phyloP scores from a whole-genome alignment of 192 early-diverging fungal species.

The Coemansia sp. region DNA sequence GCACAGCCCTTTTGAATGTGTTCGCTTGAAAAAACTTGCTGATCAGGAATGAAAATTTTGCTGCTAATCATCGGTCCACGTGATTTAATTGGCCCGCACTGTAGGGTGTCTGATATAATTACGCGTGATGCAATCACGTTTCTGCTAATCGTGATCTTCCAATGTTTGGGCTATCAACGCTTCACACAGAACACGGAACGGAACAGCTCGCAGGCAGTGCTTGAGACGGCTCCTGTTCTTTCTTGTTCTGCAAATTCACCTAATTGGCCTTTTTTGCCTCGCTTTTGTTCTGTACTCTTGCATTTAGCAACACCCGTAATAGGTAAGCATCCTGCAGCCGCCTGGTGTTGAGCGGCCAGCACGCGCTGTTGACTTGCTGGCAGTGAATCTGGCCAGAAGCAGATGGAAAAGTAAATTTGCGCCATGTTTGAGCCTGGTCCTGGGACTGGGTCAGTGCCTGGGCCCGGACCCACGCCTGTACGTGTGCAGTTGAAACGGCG shows the following conservation, averaged over 20 bases:
- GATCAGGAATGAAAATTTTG: background rate
- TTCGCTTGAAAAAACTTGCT: background rate
- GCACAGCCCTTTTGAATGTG: background rate
- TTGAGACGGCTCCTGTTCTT: background rate
- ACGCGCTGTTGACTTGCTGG: background rate
- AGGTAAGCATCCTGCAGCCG: background rate
- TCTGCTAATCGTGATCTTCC: background rate
- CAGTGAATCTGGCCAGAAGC: background rate
- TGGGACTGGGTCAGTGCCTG: too few species aligned
- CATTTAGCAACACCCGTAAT: slow-evolving; percentile 1
- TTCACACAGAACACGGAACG: background rate
- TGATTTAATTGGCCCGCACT: slow-evolving; percentile 4
- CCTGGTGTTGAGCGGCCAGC: background rate
- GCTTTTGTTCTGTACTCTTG: slow-evolving; percentile 4
- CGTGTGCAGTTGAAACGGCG: too few species aligned
- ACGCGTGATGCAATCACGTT: background rate
- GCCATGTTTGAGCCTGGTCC: background rate
- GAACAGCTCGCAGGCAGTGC: background rate
- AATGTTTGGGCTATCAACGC: background rate
- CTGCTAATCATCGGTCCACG: background rate
- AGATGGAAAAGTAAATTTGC: background rate
- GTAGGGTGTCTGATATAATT: slow-evolving; percentile 16
- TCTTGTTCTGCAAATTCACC: background rate
- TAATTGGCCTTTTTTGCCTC: slow-evolving; percentile 6
- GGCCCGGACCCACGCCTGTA: too few species aligned